Conservation (phyloP, 2,329 filamentous ascomycete genomes). For the Fusarium sp. region DNA sequence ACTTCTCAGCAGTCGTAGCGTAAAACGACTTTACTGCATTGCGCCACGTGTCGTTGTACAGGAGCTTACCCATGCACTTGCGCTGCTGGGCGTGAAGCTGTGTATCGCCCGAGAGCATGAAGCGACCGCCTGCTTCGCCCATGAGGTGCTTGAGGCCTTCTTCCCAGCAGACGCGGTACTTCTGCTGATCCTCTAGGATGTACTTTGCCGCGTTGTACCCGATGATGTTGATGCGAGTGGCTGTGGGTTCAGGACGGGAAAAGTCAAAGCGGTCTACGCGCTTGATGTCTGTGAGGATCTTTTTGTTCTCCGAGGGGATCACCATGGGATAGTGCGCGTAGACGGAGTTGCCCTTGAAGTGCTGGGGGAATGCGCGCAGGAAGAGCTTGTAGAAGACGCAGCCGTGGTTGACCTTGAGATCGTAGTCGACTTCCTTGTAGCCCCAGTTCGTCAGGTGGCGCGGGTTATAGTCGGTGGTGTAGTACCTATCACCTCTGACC, state of each 20-base stretch:
- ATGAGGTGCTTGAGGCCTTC: conserved; percentile 70
- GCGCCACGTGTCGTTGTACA: conserved; percentile 70
- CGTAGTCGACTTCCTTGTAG: conserved; percentile 76
- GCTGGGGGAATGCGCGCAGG: conserved; percentile 78
- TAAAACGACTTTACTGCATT: conserved; percentile 73
- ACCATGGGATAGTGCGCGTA: conserved; percentile 82
- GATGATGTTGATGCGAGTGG: conserved; percentile 62
- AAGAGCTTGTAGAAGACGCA: conserved; percentile 88
- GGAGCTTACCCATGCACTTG: conserved; percentile 61
- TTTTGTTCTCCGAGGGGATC: conserved; percentile 74
- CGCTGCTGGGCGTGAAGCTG: conserved; percentile 58
- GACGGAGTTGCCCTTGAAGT: conserved; percentile 79
- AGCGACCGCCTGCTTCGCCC: conserved; percentile 60
- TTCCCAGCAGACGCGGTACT: conserved; percentile 72
- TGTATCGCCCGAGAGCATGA: conserved; percentile 64
- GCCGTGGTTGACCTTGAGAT: conserved; percentile 78
- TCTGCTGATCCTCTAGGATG: conserved; percentile 66
- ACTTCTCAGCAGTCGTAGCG: conserved; percentile 64
- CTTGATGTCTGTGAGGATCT: conserved; percentile 73
- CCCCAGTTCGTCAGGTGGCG: conserved; percentile 85
- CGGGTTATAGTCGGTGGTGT: conserved; percentile 79
- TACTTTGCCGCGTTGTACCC: conserved; percentile 69
- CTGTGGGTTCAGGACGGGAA: conserved; percentile 63
- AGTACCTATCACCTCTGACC: conserved; percentile 80
- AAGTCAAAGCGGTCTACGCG: conserved; percentile 76